Base-by-base conservation (phyloP, 768 basidiomycete genomes). In the Kwoniella heveanensis region DNA sequence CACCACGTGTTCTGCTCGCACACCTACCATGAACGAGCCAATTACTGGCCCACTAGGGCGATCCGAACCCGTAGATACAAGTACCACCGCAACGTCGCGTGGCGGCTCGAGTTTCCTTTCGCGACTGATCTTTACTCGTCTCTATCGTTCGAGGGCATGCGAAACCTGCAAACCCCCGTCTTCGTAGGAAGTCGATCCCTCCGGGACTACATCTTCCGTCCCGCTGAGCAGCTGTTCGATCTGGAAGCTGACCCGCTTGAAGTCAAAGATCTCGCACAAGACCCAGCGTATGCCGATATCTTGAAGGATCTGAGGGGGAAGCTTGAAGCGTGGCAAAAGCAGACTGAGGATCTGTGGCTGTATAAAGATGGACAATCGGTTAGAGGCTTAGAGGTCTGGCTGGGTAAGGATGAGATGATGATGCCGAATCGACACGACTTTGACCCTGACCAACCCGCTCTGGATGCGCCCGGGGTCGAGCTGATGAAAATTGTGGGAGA, bases 31-130 rank as follows among this genome's bases (percentile, higher is more conserved):
- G 60, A 69, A 32, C 27, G 64, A 15, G 57, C 60, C 39, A 68
- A 68, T 30, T 68, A 68, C 48, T 68, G 64, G 59, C 67, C 67
- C 9, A 68, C 67, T 7, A 46, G 67, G 17, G 44, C 60, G 27
- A 17, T 60, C 9, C 54, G 67, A 15, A 62, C 63, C n/a, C 53
- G 50, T 6, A 50, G 48, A 25, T 68, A 49, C 53, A 68, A 68
- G 32, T 65, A 68, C 46, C 67, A 68, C 49, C 63, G 67, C 7
- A 68, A 68, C 48, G 65, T 68, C 56, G 63, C 64, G 24, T 69
- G 68, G 68, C 24, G 54, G n/a, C 53, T 66, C n/a, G 68, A 69
- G 36, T 69, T 69, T 53, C 64, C 68, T 30, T 69, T 69, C 32
- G 60, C 68, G 0, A 52, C 68, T 46, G 68, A 69, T 25, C 47